Base-by-base conservation (phyloP, 176 grass and related monocot species). In the Carex parvula region DNA sequence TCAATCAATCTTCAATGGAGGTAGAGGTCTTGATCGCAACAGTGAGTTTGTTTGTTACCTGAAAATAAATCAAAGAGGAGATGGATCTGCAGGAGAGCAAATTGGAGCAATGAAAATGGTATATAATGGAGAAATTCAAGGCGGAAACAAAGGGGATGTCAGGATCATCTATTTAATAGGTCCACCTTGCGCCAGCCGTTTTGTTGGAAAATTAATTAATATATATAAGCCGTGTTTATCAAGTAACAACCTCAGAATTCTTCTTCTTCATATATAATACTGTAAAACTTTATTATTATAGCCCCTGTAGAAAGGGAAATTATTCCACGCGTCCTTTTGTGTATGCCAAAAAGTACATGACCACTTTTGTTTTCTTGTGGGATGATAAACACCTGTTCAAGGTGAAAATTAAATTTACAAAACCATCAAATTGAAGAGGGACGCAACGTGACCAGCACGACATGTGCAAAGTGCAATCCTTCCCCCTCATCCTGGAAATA, bases 141-240 rank as follows among this genome's bases (percentile, higher is more conserved):
- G 78, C 55, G 78, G 75, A n/a, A 44, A 48, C 66, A 82, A 20
- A 37, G 79, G 30, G 52, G 3, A 42, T 7, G 11, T 22, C 8
- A 35, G 60, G 26, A 7, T 80, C 16, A 11, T 41, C 15, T 81
- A 81, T 80, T 44, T 80, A 80, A 61, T 80, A 63, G 56, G 48
- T 76, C 48, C 72, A 76, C 72, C 46, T 55, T 30, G 54, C 44
- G 48, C 72, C 46, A 76, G 72, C 72, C 72, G 24, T 55, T 76
- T 55, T 54, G 0, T 76, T 12, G 72, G 72, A 76, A 76, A 32
- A 76, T 53, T 54, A 76, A 75, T 26, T 1, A 1, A 26, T 26
- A 26, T 26, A 26, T 35, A 68, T 68, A 39, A 17, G 18, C 64
- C 30, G 30, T 14, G 64, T 68, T 37, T 33, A 16, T 37, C 11